These are phyloP conservation scores for Candida cerambycidarum DNA, from an alignment of 805 yeast genomes.

Conservation along the genomic window DNA sequence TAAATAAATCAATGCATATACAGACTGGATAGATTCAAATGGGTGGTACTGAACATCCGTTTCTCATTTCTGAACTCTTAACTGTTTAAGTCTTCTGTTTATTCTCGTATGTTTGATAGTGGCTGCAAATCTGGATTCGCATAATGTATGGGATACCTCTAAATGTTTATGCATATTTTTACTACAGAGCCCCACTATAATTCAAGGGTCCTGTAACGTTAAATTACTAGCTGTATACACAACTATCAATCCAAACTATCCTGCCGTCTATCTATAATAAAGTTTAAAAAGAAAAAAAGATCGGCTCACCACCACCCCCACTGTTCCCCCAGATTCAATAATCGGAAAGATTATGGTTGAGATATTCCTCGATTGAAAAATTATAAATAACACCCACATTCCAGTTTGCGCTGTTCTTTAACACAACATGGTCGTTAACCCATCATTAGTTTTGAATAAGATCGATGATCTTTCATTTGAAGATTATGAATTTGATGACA, in stretches of 20 bases:
- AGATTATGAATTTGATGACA: conserved; percentile 63
- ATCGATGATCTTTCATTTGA: conserved; percentile 65
- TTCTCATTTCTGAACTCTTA: no score
- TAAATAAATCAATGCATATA: conserved; percentile 8
- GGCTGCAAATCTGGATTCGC: conserved; percentile 4
- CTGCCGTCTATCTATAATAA: no score
- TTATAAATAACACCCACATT: conserved; percentile 1
- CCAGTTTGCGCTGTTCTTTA: not conserved
- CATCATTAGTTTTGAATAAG: conserved; percentile 63
- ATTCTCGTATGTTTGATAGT: not conserved
- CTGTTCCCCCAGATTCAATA: conserved; percentile 9
- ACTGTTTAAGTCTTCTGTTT: no score
- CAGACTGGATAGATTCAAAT: not conserved
- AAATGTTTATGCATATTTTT: no score
- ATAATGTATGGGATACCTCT: no score
- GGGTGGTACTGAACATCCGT: no score
- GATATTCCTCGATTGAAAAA: conserved; percentile 1
- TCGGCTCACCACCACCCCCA: not conserved
- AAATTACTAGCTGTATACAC: no score
- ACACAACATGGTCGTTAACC: conserved; percentile 31
- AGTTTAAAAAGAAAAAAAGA: no score
- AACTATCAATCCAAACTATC: no score
- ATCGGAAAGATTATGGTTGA: conserved; percentile 11
- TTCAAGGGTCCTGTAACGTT: no score
- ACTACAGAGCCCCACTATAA: no score